Evolutionary conservation across 495 filamentous ascomycete genomes (phyloP).

Genomic region (Penicillium steckii): DNA sequence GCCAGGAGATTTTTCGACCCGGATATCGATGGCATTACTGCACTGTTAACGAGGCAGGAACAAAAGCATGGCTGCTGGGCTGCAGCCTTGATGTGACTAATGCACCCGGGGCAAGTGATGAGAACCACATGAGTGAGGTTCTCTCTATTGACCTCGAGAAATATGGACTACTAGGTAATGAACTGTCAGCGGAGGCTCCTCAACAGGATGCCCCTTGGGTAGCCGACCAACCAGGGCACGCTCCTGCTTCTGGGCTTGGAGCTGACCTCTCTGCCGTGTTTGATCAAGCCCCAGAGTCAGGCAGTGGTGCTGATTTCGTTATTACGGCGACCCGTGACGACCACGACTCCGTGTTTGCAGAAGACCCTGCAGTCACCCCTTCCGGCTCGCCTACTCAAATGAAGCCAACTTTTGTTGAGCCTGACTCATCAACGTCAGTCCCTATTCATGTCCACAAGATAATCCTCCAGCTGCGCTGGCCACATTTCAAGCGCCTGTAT

Average conservation of each 20-base stretch:
- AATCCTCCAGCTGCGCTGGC: conserved; percentile 92
- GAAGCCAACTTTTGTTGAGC: conserved; percentile 60
- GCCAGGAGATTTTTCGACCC: conserved; percentile 82
- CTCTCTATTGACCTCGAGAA: conserved; percentile 84
- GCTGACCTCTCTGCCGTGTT: conserved; percentile 82
- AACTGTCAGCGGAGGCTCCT: conserved; percentile 57
- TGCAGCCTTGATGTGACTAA: conserved; percentile 68
- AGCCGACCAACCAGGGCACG: conserved; percentile 46
- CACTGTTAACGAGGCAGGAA: conserved; percentile 86
- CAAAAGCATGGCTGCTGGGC: conserved; percentile 94
- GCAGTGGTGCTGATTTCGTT: conserved; percentile 80
- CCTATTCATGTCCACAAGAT: conserved; percentile 91
- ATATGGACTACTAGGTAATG: conserved; percentile 84
- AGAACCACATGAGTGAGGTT: conserved; percentile 92
- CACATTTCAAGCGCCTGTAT: conserved; percentile 89
- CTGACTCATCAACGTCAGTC: conserved; percentile 65
- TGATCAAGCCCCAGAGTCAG: conserved; percentile 72
- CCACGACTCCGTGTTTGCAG: conserved; percentile 51
- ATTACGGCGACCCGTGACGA: conserved; percentile 78
- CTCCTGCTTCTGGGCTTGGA: conserved; percentile 63
- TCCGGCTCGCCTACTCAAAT: conserved; percentile 30
- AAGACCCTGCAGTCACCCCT: conserved; percentile 51
- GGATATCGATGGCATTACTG: conserved; percentile 98
- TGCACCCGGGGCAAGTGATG: conserved; percentile 54
- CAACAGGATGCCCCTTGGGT: conserved; percentile 55